Conservation (phyloP, 2,329 filamentous ascomycete genomes). For the Xylaria sp. region DNA sequence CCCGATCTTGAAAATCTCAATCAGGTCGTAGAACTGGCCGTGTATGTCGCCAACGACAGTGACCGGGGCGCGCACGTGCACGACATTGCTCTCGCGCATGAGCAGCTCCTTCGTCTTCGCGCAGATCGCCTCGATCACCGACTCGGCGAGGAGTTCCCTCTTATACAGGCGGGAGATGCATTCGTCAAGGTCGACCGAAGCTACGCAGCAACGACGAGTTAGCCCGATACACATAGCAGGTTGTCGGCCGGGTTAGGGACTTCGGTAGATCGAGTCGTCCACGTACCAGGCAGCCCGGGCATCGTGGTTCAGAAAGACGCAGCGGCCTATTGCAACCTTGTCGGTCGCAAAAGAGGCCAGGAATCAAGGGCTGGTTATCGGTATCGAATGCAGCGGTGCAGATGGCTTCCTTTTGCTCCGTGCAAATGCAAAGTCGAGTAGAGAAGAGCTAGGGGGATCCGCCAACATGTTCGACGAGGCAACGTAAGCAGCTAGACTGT, state of each 20-base stretch:
- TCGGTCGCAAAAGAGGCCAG: constrained; percentile 30
- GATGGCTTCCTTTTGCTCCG: constrained; percentile 50
- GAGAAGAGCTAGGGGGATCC: constrained; percentile 47
- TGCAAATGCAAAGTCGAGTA: constrained; percentile 49
- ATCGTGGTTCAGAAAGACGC: constrained; percentile 51
- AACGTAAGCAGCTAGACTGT: constrained; percentile 34
- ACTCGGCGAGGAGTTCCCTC: constrained; percentile 96
- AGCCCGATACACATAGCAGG: constrained; percentile 27
- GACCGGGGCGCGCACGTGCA: constrained; percentile 93
- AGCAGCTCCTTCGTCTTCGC: constrained; percentile 98
- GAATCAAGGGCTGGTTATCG: constrained; percentile 27
- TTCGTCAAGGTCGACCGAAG: constrained; percentile 97
- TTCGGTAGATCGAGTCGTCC: constrained; percentile 15
- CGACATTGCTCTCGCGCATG: constrained; percentile 99
- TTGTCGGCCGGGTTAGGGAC: neutral
- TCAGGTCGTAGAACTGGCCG: constrained; percentile 98
- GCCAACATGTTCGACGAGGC: constrained; percentile 50
- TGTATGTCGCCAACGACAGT: constrained; percentile 99
- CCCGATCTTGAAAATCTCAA: constrained; percentile 99
- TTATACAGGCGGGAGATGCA: constrained; percentile 97
- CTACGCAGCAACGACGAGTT: constrained; percentile 57
- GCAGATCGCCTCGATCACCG: constrained; percentile 98
- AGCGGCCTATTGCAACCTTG: constrained; percentile 26
- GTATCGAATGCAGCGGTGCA: constrained; percentile 24
- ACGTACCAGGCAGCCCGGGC: constrained; percentile 68